phyloP scores from a whole-genome alignment of 2,329 filamentous ascomycete genomes.

The Cryphonectria carpinicola region DNA sequence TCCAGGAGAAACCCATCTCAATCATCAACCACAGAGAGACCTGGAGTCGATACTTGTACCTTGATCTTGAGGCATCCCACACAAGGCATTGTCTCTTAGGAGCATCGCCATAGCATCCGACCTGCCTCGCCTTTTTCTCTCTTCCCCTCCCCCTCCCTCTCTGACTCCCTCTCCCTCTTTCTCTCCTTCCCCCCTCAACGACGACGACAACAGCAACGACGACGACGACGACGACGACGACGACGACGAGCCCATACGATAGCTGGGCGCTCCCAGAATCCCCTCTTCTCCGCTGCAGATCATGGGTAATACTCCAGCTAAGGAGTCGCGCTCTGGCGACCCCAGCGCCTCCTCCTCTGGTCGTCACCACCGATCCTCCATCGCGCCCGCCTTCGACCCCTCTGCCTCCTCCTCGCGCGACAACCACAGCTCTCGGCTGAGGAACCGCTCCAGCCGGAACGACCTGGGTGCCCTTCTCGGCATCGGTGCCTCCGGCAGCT shows the following conservation, averaged over 20 bases:
- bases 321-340: slow-evolving; percentile 39
- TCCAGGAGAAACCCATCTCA: neutral
- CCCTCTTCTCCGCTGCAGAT: slow-evolving; percentile 11
- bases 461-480: slow-evolving; percentile 53
- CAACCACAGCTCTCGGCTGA: slow-evolving; percentile 31
- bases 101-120: slow-evolving; percentile 15
- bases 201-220: neutral
- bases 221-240: neutral
- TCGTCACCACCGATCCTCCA: slow-evolving; percentile 32
- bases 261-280: slow-evolving; percentile 15
- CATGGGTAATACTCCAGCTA: slow-evolving; percentile 44
- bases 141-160: neutral
- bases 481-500: slow-evolving; percentile 45
- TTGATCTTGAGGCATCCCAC: slow-evolving; percentile 3
- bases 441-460: slow-evolving; percentile 44
- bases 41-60: neutral
- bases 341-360: slow-evolving; percentile 28
- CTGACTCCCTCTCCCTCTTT: neutral
- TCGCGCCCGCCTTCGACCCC: slow-evolving; percentile 29
- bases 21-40: neutral
- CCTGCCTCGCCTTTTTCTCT: neutral
- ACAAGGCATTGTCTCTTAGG: slow-evolving; percentile 19
- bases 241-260: neutral
- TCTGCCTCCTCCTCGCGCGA: slow-evolving; percentile 32
- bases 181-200: neutral